Conservation (phyloP, 345 rosid genomes). For the Raphanus raphanistrum region DNA sequence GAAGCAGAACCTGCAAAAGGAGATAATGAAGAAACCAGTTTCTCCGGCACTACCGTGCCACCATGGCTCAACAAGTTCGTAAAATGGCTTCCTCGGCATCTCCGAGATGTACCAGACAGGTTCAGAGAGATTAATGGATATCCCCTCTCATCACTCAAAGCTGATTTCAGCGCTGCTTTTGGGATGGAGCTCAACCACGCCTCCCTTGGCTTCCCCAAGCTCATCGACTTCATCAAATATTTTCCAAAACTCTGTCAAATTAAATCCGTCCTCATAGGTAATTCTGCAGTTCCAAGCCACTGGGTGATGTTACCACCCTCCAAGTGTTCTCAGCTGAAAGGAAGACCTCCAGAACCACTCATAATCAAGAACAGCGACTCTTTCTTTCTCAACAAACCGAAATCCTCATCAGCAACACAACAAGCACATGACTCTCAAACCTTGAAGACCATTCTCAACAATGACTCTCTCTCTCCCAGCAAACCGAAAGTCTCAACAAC, state of each 20-base stretch:
- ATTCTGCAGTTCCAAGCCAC: slow-evolving; percentile 54
- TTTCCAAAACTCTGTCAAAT: slow-evolving; percentile 58
- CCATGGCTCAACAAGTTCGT: slow-evolving; percentile 61
- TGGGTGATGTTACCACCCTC: slow-evolving; percentile 69
- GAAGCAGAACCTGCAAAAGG: slow-evolving; percentile 40
- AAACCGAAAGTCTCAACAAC: slow-evolving; percentile 20
- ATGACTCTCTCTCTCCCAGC: slow-evolving; percentile 14
- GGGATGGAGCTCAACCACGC: slow-evolving; percentile 67
- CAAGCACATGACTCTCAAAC: slow-evolving; percentile 19
- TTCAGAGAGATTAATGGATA: slow-evolving; percentile 42
- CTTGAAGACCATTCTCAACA: not conserved
- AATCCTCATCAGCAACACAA: slow-evolving; percentile 18
- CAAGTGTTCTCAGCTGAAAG: slow-evolving; percentile 30
- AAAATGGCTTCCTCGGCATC: slow-evolving; percentile 68
- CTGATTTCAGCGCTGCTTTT: slow-evolving; percentile 64
- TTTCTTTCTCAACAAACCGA: slow-evolving; percentile 10
- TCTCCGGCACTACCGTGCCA: slow-evolving; percentile 15
- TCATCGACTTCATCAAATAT: slow-evolving; percentile 63
- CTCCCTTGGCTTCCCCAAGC: slow-evolving; percentile 76
- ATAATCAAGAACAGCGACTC: not conserved
- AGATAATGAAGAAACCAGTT: slow-evolving; percentile 41
- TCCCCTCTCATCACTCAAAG: slow-evolving; percentile 82
- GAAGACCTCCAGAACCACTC: slow-evolving; percentile 33
- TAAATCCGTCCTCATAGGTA: slow-evolving; percentile 42
- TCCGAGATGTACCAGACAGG: slow-evolving; percentile 40